Conservation (phyloP, 1,284 basidiomycete genomes). For the Schizophyllum amplum region DNA sequence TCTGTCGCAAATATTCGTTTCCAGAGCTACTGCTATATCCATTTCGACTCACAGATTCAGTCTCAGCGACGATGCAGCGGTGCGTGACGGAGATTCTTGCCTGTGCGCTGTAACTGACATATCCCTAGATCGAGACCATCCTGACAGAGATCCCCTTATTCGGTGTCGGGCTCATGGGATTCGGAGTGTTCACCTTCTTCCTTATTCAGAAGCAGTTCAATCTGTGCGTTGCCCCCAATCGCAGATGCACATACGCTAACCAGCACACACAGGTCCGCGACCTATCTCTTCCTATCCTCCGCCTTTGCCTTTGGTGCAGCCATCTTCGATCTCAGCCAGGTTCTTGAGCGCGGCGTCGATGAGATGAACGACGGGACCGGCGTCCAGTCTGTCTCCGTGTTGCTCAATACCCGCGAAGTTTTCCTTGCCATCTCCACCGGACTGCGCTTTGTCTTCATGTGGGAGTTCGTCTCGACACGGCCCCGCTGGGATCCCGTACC, state of each 20-base stretch:
- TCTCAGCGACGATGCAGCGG: constrained; percentile 19
- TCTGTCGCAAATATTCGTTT: background rate
- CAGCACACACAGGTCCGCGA: constrained; percentile 30
- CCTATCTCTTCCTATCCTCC: constrained; percentile 53
- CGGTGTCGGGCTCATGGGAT: constrained; percentile 54
- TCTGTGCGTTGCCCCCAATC: constrained; percentile 37
- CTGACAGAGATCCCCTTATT: constrained; percentile 63
- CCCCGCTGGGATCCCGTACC: constrained; percentile 33
- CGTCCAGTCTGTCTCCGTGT: constrained; percentile 26
- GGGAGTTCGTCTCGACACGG: constrained; percentile 52
- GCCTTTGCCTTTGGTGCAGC: constrained; percentile 45
- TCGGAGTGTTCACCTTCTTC: constrained; percentile 58
- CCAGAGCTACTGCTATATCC: background rate
- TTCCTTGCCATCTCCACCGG: constrained; percentile 49
- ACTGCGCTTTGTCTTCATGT: constrained; percentile 58
- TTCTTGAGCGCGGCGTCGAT: constrained; percentile 33
- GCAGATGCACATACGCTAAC: constrained; percentile 15
- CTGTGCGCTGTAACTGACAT: background rate
- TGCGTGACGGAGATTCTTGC: constrained; percentile 10
- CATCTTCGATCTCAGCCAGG: constrained; percentile 55
- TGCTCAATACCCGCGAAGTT: constrained; percentile 51
- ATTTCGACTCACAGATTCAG: constrained; percentile 4
- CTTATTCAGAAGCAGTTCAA: constrained; percentile 48
- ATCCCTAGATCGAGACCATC: constrained; percentile 45
- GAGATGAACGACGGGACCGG: constrained; percentile 18